Percentiles rank a stretch among this genome's conserved stretches.
Evolutionary conservation across 441 rosid genomes (phyloP).

Genomic region (Biscutella laevigata): DNA sequence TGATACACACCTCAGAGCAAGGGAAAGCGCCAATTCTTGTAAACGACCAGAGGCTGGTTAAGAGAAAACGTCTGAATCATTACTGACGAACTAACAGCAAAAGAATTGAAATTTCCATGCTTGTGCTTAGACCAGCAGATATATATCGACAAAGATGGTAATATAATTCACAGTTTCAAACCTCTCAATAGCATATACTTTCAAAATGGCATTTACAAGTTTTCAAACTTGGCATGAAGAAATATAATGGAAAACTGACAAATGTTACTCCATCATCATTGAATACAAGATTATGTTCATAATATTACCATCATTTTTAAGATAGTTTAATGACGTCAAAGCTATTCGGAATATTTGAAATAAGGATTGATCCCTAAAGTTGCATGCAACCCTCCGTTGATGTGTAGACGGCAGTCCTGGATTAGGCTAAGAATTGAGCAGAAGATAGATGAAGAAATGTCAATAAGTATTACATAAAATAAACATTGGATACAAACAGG

Average conservation of each 20-base stretch:
- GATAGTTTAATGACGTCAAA: conserved; percentile 71
- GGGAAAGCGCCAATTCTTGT: conserved; percentile 94
- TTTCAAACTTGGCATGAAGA: neutral
- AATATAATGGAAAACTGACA: conserved; percentile 7
- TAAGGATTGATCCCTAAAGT: conserved; percentile 91
- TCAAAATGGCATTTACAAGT: conserved; percentile 2
- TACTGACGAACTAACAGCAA: too few species aligned
- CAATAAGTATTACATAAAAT: conserved; percentile 10
- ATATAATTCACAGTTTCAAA: too few species aligned
- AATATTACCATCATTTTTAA: conserved; percentile 82
- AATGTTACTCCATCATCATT: neutral
- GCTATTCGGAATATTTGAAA: conserved; percentile 93
- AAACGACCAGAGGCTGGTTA: conserved; percentile 57
- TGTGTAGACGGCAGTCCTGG: conserved; percentile 72
- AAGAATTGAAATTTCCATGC: neutral
- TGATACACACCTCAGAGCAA: conserved; percentile 86
- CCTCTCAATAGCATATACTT: conserved; percentile 1
- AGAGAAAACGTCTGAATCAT: conserved; percentile 13
- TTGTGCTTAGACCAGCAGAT: conserved; percentile 6
- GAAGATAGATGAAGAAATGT: conserved; percentile 18
- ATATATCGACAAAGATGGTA: conserved; percentile 6
- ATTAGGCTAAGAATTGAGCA: conserved; percentile 52
- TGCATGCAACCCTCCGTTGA: conserved; percentile 88
- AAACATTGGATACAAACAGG: neutral
- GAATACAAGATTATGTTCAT: conserved; percentile 9